Base-by-base conservation (phyloP, 2,329 filamentous ascomycete species). In the Lachnellula arida region DNA sequence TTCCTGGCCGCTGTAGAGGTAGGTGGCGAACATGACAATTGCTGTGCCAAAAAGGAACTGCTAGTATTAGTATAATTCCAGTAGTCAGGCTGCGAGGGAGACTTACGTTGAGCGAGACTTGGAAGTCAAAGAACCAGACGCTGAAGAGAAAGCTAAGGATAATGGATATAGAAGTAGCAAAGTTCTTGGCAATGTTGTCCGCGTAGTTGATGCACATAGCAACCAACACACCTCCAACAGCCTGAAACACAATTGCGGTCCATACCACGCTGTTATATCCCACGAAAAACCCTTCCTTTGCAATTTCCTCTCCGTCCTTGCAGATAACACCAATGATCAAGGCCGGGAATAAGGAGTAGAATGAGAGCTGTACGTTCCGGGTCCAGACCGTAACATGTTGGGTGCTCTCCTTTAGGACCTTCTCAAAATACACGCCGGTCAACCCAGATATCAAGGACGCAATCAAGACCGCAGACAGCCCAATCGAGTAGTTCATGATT, bases 201-300 rank as follows among this genome's bases (percentile, higher is more conserved):
- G 88, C 85, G 68, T 91, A 89, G 60, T 87, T 89, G 71, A 94
- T 87, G 69, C 87, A 89, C 58, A 94, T 79, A 1, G 88, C 88
- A 9, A 90, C 86, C n/a, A 96, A 75, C 28, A 97, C 81, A 23
- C 93, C 94, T 34, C 92, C 92, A 37, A 86, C 74, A 0, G 92
- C 89, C 71, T 99, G 94, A 57, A 94, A 81, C 5, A 85, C 69
- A 63, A 97, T 89, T 4, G 91, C 88, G 5, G 84, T 78, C 91
- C 92, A 97, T 3, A 97, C 93, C 19, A 93, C 80, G 79, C 84
- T 88, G 70, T 96, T 97, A 74, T 97, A 99, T 2, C 94, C 94
- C 55, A 89, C 87, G 65, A 99, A 97, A 73, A 97, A 96, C 12
- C 94, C 94, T 60, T 89, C 85, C 71, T 87, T 84, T 25, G 86